Evolutionary conservation across 345 rosid species (phyloP).

Genomic region (Excoecaria cochinchinensis): DNA sequence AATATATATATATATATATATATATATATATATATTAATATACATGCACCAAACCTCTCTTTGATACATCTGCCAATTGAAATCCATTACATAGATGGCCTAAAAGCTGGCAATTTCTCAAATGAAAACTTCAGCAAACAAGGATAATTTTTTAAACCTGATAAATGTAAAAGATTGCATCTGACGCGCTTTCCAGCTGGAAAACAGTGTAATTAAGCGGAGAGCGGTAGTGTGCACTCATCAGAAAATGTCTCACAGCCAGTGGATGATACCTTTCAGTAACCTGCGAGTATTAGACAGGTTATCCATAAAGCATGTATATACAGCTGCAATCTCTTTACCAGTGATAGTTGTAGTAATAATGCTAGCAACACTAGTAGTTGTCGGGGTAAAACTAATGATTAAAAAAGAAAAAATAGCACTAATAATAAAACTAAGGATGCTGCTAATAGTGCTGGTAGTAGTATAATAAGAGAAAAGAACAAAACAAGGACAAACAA

Average conservation of each 20-base stretch:
- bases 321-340: background rate
- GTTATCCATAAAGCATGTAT: background rate
- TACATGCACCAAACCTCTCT: background rate
- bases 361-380: too few relatives aligned
- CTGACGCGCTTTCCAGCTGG: constrained; percentile 75
- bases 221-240: constrained; percentile 80
- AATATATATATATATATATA: too few relatives aligned
- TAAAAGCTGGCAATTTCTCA: background rate
- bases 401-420: too few relatives aligned
- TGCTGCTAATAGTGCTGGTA: background rate
- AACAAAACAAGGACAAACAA: too few relatives aligned
- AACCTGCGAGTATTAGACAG: constrained; percentile 42
- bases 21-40: too few relatives aligned
- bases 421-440: background rate
- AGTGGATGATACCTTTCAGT: constrained; percentile 71
- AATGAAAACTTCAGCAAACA: background rate
- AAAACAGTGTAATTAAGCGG: constrained; percentile 58
- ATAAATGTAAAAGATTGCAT: constrained; percentile 67
- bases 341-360: too few relatives aligned
- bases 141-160: constrained; percentile 49
- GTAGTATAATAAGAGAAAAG: background rate
- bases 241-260: constrained; percentile 79
- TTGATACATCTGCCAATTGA: too few relatives aligned
- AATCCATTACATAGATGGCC: background rate
- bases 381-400: too few relatives aligned